These are phyloP conservation scores for Fagus sylvatica DNA, from an alignment of 306 rosid species.

Conservation along the genomic window DNA sequence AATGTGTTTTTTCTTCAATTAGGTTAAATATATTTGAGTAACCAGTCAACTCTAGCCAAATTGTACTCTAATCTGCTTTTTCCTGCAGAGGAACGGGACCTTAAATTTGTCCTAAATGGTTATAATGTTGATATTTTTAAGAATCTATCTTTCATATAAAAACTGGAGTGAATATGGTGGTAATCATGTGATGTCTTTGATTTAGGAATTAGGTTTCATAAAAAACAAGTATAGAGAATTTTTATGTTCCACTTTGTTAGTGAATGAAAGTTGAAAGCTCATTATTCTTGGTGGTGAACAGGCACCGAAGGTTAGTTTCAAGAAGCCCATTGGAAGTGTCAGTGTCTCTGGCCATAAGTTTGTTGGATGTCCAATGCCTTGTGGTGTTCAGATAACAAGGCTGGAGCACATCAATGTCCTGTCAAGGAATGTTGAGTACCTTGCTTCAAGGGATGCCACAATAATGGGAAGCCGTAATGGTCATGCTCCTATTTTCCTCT, in stretches of 20 bases:
- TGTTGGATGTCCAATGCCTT: constrained; percentile 63
- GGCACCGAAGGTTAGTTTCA: constrained; percentile 61
- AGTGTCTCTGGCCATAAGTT: constrained; percentile 65
- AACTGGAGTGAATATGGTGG: neutral
- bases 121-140: neutral
- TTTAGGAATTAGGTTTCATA: neutral
- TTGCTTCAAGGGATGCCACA: constrained; percentile 72
- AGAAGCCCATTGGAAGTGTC: constrained; percentile 52
- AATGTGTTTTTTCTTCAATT: too few species aligned
- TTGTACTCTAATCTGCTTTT: neutral
- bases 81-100: neutral
- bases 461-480: constrained; percentile 78
- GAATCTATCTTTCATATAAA: neutral
- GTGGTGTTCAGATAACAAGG: constrained; percentile 58
- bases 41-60: too few species aligned
- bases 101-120: neutral
- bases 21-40: too few species aligned
- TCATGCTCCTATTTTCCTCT: constrained; percentile 68
- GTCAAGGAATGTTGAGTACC: constrained; percentile 59
- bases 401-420: constrained; percentile 50
- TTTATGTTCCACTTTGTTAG: neutral
- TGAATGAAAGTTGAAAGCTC: neutral
- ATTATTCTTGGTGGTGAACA: constrained; percentile 22
- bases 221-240: neutral
- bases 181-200: neutral